Evolutionary conservation across 2,329 filamentous ascomycete genomes (phyloP).

Genomic region (Sporothrix schenckii): DNA sequence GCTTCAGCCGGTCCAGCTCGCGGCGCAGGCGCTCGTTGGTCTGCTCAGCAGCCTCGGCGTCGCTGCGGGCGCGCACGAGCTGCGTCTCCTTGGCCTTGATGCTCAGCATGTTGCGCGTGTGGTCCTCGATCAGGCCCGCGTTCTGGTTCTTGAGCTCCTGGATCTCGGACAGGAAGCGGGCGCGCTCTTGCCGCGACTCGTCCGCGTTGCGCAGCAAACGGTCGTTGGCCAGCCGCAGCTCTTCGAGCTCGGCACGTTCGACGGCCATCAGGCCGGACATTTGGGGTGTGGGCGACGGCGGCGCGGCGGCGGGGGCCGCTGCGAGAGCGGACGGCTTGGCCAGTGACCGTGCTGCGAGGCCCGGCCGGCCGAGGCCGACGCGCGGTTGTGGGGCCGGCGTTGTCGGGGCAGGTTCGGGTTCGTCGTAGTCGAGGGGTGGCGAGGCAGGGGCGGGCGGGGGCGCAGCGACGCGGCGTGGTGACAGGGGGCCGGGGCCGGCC

Average conservation of each 20-base stretch:
- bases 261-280: constrained; percentile 70
- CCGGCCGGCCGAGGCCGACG: constrained; percentile 68
- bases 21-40: constrained; percentile 80
- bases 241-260: constrained; percentile 92
- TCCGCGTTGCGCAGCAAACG: constrained; percentile 73
- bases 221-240: constrained; percentile 82
- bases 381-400: constrained; percentile 63
- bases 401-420: constrained; percentile 55
- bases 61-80: constrained; percentile 84
- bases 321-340: constrained; percentile 68
- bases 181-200: constrained; percentile 78
- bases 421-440: constrained; percentile 57
- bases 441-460: constrained; percentile 52
- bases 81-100: constrained; percentile 99
- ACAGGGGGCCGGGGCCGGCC: constrained; percentile 51
- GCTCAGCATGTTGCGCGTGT: constrained; percentile 90
- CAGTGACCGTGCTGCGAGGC: constrained; percentile 82
- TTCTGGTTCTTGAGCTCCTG: constrained; percentile 97
- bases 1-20: constrained; percentile 91
- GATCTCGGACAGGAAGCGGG: constrained; percentile 81
- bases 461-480: constrained; percentile 52
- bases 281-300: constrained; percentile 58
- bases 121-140: constrained; percentile 93
- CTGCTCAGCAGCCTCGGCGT: constrained; percentile 85
- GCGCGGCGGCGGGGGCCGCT: constrained; percentile 56